A percentile compares a stretch with the other conserved stretches of the same genome.
Conservation (phyloP, 2,329 filamentous ascomycete species). For the Dactylonectria macrodidyma region DNA sequence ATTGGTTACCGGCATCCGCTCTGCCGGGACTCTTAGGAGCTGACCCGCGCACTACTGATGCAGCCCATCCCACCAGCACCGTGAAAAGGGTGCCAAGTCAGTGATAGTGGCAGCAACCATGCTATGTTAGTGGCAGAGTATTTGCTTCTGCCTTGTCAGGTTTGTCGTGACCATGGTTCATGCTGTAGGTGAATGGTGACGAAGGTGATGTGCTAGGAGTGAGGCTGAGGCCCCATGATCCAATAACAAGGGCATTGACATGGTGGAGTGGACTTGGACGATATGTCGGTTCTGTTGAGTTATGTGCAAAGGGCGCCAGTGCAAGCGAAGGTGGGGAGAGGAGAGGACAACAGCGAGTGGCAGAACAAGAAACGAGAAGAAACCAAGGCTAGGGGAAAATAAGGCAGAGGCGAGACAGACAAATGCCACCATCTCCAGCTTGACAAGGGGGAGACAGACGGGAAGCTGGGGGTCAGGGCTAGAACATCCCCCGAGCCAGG, state of each 20-base stretch:
- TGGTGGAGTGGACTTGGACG: constrained; percentile 29
- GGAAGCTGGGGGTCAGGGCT: constrained; percentile 24
- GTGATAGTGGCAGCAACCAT: constrained; percentile 6
- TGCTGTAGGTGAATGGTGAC: constrained; percentile 21
- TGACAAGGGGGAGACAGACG: constrained; percentile 23
- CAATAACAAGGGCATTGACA: constrained; percentile 17
- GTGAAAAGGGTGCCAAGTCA: constrained; percentile 29
- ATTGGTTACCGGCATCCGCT: constrained; percentile 44
- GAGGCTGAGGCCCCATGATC: constrained; percentile 29
- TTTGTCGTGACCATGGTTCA: constrained; percentile 14
- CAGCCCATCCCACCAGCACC: constrained; percentile 26
- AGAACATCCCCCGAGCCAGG: constrained; percentile 15
- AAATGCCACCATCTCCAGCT: constrained; percentile 26
- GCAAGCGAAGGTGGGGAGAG: constrained; percentile 19
- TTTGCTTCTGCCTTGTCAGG: constrained; percentile 35
- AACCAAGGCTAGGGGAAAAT: constrained; percentile 20
- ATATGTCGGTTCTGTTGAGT: constrained; percentile 16
- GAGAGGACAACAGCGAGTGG: constrained; percentile 5
- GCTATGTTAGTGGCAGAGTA: constrained; percentile 1
- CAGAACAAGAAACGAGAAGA: constrained; percentile 6
- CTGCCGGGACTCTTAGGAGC: constrained; percentile 40
- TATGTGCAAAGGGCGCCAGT: constrained; percentile 11
- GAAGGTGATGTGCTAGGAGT: constrained; percentile 12
- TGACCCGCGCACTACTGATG: constrained; percentile 38
- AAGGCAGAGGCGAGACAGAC: constrained; percentile 12